Evolutionary conservation across 1,284 basidiomycete genomes (phyloP).

Genomic region (Cryptococcus maquisensis): DNA sequence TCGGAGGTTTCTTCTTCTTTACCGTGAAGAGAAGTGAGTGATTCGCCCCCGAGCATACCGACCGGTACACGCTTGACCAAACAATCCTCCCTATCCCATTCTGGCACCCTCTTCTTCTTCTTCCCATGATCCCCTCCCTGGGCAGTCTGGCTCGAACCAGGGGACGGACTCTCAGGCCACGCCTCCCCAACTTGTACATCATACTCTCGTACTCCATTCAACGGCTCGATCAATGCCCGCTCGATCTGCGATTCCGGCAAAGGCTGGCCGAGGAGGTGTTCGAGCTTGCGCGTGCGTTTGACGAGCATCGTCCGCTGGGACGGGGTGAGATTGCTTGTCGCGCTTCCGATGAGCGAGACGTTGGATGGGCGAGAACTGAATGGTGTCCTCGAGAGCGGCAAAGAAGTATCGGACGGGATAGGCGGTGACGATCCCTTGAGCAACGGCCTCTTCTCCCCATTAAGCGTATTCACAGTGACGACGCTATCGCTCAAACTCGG

Average conservation of each 20-base stretch:
- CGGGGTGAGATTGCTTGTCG: conserved; percentile 51
- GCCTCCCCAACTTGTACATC: conserved; percentile 11
- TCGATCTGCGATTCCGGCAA: conserved; percentile 28
- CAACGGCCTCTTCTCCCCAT: background rate
- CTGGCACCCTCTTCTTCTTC: conserved; percentile 13
- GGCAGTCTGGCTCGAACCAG: background rate
- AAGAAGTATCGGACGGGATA: background rate
- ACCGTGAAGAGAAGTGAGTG: too few relatives aligned
- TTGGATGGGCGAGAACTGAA: background rate
- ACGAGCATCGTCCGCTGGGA: conserved; percentile 67
- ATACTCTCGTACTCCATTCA: conserved; percentile 12
- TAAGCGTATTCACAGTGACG: conserved; percentile 12
- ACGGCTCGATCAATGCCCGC: conserved; percentile 31
- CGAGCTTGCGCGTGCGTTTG: conserved; percentile 67
- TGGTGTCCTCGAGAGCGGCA: background rate
- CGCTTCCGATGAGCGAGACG: background rate
- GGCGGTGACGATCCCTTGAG: conserved; percentile 4
- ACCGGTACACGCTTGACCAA: conserved; percentile 12
- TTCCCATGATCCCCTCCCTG: background rate
- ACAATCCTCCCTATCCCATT: conserved; percentile 30
- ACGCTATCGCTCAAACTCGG: conserved; percentile 16
- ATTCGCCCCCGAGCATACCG: background rate
- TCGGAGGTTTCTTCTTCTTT: background rate
- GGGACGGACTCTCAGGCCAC: conserved; percentile 15
- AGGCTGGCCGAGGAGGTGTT: conserved; percentile 63